A percentile compares a stretch with the other conserved stretches of the same genome.
Conservation (phyloP, 345 rosid species). For the Gossypium ekmanianum region DNA sequence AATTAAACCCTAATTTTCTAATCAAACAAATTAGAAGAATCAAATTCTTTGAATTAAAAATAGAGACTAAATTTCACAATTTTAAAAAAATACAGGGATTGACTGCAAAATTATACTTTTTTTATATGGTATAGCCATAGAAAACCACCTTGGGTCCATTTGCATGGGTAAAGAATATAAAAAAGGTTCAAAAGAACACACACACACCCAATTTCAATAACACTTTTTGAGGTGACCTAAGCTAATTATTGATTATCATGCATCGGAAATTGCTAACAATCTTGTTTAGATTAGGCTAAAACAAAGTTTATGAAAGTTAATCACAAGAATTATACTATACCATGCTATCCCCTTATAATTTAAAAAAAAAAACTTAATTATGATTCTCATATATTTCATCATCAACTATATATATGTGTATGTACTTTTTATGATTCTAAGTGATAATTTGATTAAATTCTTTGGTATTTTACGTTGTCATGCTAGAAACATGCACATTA, state of each 20-base stretch:
- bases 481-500: constrained; percentile 4
- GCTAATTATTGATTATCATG: neutral
- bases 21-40: too few species aligned
- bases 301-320: neutral
- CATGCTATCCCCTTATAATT: neutral
- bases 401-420: neutral
- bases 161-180: constrained; percentile 19
- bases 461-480: neutral
- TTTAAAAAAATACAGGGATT: too few species aligned
- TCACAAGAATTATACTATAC: neutral
- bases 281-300: neutral
- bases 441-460: neutral
- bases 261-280: neutral
- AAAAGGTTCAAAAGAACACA: neutral
- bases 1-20: too few species aligned
- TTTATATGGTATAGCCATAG: too few species aligned
- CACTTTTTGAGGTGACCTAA: neutral
- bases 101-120: too few species aligned
- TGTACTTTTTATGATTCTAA: neutral
- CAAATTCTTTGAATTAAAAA: too few species aligned
- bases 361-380: neutral
- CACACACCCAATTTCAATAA: neutral
- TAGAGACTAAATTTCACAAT: too few species aligned
- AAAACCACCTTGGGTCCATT: constrained; percentile 2
- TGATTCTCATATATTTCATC: neutral